Percentiles rank a stretch among this genome's conserved stretches.
phyloP scores from a whole-genome alignment of 2,329 filamentous ascomycete genomes.

The Penicillium sp. region DNA sequence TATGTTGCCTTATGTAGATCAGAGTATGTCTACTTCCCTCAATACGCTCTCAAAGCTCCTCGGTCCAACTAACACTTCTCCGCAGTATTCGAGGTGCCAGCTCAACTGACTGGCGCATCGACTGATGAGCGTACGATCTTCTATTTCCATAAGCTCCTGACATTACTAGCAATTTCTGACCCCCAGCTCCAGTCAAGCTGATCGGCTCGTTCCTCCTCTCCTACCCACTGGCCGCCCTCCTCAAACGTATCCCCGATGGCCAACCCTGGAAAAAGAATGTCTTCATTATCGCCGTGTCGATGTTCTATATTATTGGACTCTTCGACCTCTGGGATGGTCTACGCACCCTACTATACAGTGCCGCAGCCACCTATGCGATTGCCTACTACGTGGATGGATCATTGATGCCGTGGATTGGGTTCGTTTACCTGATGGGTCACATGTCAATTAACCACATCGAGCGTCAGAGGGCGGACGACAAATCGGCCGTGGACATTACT shows the following conservation, averaged over 20 bases:
- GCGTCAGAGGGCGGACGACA: conserved; percentile 67
- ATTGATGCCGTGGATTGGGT: conserved; percentile 97
- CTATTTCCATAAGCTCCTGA: not conserved
- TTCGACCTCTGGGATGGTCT: conserved; percentile 90
- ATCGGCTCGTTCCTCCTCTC: conserved; percentile 87
- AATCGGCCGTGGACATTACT: conserved; percentile 78
- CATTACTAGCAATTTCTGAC: conserved; percentile 3
- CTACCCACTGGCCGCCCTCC: conserved; percentile 80
- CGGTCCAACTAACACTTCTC: conserved; percentile 17
- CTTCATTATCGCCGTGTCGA: conserved; percentile 74
- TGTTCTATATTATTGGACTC: conserved; percentile 90
- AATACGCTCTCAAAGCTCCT: conserved; percentile 1
- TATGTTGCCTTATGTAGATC: conserved; percentile 68
- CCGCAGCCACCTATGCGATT: conserved; percentile 77
- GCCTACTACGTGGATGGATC: conserved; percentile 79
- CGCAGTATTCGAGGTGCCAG: conserved; percentile 61
- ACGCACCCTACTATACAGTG: conserved; percentile 73
- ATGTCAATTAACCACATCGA: conserved; percentile 87
- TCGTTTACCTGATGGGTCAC: conserved; percentile 91
- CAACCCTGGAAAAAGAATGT: conserved; percentile 81
- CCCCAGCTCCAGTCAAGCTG: conserved; percentile 72
- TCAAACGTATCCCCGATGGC: conserved; percentile 86
- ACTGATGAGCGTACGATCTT: conserved; percentile 58
- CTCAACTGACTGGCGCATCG: conserved; percentile 58
- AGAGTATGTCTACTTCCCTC: conserved; percentile 44